Conservation (phyloP, 495 filamentous ascomycete genomes). For the Daldinia concentrica region DNA sequence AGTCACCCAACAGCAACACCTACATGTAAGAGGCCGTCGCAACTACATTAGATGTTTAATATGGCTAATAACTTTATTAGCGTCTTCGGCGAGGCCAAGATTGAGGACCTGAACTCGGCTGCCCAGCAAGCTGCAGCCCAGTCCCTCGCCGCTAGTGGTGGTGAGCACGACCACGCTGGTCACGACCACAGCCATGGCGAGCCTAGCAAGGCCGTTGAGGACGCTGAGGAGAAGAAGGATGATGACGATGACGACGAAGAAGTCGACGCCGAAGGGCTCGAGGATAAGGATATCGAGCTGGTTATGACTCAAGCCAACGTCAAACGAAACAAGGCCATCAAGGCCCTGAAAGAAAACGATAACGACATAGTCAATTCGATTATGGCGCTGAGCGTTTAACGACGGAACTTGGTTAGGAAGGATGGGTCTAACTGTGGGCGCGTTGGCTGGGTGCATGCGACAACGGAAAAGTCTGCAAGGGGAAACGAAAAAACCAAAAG, state of each 20-base stretch:
- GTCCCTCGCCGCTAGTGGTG: conserved; percentile 45
- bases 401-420: neutral
- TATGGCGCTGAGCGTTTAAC: conserved; percentile 97
- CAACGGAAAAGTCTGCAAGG: conserved; percentile 33
- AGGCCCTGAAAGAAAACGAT: conserved; percentile 98
- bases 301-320: conserved; percentile 98
- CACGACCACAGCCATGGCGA: conserved; percentile 76
- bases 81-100: conserved; percentile 99
- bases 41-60: neutral
- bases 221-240: conserved; percentile 78
- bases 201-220: conserved; percentile 74
- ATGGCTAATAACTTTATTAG: conserved; percentile 55
- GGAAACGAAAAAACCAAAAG: conserved; percentile 15
- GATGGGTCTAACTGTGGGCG: neutral
- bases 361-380: conserved; percentile 99
- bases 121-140: conserved; percentile 94
- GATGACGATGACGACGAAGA: conserved; percentile 91
- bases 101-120: conserved; percentile 97
- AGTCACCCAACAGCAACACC: conserved; percentile 96
- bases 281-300: conserved; percentile 98
- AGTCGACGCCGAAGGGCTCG: conserved; percentile 90
- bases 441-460: conserved; percentile 34
- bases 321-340: conserved; percentile 96
- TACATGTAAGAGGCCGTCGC: conserved; percentile 82
- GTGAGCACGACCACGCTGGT: conserved; percentile 64